A percentile compares a stretch with the other conserved stretches of the same genome.
Evolutionary conservation across 805 yeast species (phyloP).

Genomic region (Pichia pseudocactophila): DNA sequence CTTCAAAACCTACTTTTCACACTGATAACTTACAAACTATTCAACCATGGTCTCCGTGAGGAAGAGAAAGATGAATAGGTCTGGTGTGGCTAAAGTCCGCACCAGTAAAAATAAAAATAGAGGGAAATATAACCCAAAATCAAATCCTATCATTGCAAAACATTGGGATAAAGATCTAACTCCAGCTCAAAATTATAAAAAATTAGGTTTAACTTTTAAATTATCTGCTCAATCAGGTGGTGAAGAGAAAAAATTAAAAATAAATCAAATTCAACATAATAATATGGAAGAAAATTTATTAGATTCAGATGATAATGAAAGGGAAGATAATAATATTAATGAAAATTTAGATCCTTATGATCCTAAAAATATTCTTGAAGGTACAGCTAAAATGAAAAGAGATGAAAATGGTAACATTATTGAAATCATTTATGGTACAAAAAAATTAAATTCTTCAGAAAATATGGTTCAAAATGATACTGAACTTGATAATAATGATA

Average conservation of each 20-base stretch:
- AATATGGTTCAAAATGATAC: background rate
- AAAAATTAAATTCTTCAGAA: slow-evolving; percentile 29
- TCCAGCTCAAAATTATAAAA: slow-evolving; percentile 76
- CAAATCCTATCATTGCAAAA: slow-evolving; percentile 77
- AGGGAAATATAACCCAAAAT: slow-evolving; percentile 52
- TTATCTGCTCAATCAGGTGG: slow-evolving; percentile 75
- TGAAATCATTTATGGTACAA: slow-evolving; percentile 63
- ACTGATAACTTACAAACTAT: background rate
- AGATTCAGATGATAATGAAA: slow-evolving; percentile 21
- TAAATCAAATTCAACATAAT: slow-evolving; percentile 21
- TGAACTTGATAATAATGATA: slow-evolving; percentile 18
- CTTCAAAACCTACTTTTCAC: no score
- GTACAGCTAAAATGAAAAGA: slow-evolving; percentile 69
- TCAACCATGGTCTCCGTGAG: slow-evolving; percentile 46
- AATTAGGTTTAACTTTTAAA: slow-evolving; percentile 64
- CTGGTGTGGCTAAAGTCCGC: slow-evolving; percentile 61
- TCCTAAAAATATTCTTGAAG: slow-evolving; percentile 59
- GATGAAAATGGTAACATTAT: slow-evolving; percentile 61
- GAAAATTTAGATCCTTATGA: slow-evolving; percentile 36
- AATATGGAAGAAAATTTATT: slow-evolving; percentile 19
- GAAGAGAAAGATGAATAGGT: slow-evolving; percentile 73
- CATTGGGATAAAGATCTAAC: slow-evolving; percentile 86
- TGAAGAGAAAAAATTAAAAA: slow-evolving; percentile 46
- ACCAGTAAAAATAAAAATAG: slow-evolving; percentile 59
- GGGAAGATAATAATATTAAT: slow-evolving; percentile 29